Base-by-base conservation (phyloP, 2,329 filamentous ascomycete species). In the Geoglossum cookeanum region DNA sequence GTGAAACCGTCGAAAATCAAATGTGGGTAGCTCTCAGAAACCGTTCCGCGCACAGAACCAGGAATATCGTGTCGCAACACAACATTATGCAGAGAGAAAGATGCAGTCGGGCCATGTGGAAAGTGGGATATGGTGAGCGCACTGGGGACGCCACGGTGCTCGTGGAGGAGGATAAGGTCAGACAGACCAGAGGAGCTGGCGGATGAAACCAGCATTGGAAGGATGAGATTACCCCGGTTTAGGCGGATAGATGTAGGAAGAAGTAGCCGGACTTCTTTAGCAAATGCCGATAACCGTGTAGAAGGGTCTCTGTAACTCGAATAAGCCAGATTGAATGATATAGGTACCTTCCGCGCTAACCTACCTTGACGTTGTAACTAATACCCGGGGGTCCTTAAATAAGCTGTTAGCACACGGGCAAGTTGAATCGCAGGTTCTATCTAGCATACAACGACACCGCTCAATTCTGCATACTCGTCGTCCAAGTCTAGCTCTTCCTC, bases 1-100 rank as follows among this genome's bases (percentile, higher is more conserved):
- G 78, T 85, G 71, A 98, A 97, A 1, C 89, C 89, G 65, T 98
- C 92, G 64, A 98, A 97, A 61, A 98, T 87, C 2, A 98, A 75
- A 66, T 97, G 91, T 0, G 92, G 92, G 64, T 96, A 98, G 42
- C 82, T 84, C 71, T 98, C 92, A 60, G 82, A 87, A 53, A 96
- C 88, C 1, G 89, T 95, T 53, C 92, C 92, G 58, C 86, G 79
- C 7, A 88, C 80, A 47, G 84, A 81, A 61, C 92, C 89, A 1
- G 92, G 91, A 22, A 98, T 94, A 67, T 98, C 92, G 59, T 90
- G 87, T 49, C 92, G 82, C 55, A 98, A 75, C 8, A 96, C 84
- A 3, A 97, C 91, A 62, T 98, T 97, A 69, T 94, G 87, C 17
- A 96, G 74, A 4, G 84, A 89, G 70, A 95, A 95, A 8, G 85